Evolutionary conservation across 306 rosid genomes (phyloP), one percentile per base, ranked within the genome.

Genomic region (Quercus suber): DNA sequence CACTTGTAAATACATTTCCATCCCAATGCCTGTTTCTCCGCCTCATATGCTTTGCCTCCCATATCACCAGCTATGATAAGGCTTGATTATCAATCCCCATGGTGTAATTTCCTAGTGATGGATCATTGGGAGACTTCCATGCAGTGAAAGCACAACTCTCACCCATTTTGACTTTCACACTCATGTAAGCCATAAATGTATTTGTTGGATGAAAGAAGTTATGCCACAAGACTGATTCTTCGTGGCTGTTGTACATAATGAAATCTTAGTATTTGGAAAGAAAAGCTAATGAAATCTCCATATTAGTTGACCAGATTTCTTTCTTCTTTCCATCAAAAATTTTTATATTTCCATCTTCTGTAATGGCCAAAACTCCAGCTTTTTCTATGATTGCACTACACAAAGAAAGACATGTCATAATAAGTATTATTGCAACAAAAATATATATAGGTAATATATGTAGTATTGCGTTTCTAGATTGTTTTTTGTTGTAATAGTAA

Each of bases 1-100:
- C 31, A 2, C 98, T 93, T 6, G 76, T 73, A 33, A 94, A 92
- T 18, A 79, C 56, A 76, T 87, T 85, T 43, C 67, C 82, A 78
- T 90, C 90, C 94, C 96, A 94, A 55, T 90, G 88, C 14, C 98
- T 97, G 69, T 93, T 94, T 78, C 97, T 84, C 98, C 96, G 87
- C 63, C 82, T 76, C 72, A 96, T 85, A 0, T 57, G 12, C 6
- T 49, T 53, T 4, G 88, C 94, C 5, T 88, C 84, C 97, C 98
- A 92, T 70, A 94, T 64, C 79, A 92, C 86, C 15, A 94, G 81
- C 83, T 92, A 97, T 0, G 87, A 88, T 12, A 89, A 79, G 53
- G 86, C 91, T 2, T 80, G 76, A 8, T 93, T 93, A 84, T 94
- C 98, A 49, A 87, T 55, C 28, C 97, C 96, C 89, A 92, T 76